Conservation (phyloP, 306 rosid species). For the Prunus davidiana region DNA sequence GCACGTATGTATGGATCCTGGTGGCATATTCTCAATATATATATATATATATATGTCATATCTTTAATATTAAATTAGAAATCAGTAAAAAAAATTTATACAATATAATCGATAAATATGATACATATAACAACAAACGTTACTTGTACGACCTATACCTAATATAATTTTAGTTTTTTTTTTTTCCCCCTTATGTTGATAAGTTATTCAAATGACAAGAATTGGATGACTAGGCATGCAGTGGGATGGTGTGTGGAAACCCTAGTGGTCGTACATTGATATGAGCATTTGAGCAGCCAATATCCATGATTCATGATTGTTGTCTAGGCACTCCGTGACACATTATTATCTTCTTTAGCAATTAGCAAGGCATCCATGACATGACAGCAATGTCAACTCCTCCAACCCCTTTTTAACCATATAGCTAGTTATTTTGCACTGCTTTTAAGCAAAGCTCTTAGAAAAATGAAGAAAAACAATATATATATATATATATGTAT, state of each 20-base stretch:
- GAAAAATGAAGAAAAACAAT: no score
- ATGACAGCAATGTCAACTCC: background rate
- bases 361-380: background rate
- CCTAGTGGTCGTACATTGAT: no score
- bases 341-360: no score
- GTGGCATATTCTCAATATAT: background rate
- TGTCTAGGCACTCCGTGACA: background rate
- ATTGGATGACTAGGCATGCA: background rate
- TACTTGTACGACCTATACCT: no score
- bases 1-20: no score
- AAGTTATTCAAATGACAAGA: no score
- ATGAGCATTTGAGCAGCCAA: background rate
- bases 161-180: no score
- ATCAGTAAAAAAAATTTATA: accelerated
- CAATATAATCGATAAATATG: background rate
- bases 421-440: background rate
- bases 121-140: background rate
- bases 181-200: no score
- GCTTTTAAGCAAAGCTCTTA: no score
- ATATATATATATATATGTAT: no score
- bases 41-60: background rate
- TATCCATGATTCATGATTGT: background rate
- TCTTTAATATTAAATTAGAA: no score
- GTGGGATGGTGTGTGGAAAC: no score
- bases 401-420: background rate